A percentile compares a stretch with the other conserved stretches of the same genome.
Evolutionary conservation across 805 yeast species (phyloP).

Genomic region (Barnettozyma pratensis): DNA sequence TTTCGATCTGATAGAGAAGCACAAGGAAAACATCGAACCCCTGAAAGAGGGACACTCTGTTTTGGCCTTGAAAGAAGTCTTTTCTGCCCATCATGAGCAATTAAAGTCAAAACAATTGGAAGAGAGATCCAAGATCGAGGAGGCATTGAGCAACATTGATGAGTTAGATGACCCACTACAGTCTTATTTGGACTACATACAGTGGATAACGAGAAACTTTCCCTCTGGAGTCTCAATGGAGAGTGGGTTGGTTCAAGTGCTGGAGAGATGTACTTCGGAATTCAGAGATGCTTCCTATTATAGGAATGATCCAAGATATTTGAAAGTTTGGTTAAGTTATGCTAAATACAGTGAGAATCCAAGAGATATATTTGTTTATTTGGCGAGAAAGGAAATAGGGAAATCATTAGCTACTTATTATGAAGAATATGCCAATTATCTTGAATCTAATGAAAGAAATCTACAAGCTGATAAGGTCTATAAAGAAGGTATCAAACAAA

Average conservation of each 20-base stretch:
- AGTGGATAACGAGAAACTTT: constrained; percentile 61
- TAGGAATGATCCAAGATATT: constrained; percentile 76
- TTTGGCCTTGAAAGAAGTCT: constrained; percentile 41
- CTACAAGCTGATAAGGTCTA: constrained; percentile 57
- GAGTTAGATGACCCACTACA: constrained; percentile 83
- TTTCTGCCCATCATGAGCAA: constrained; percentile 26
- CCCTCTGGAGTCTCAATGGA: constrained; percentile 60
- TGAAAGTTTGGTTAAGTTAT: constrained; percentile 78
- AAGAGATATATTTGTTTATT: constrained; percentile 61
- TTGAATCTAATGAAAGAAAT: constrained; percentile 45
- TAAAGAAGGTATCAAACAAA: constrained; percentile 47
- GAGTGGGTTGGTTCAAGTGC: constrained; percentile 57
- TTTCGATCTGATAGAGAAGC: constrained; percentile 46
- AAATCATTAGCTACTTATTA: constrained; percentile 60
- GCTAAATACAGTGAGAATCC: constrained; percentile 65
- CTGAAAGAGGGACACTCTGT: constrained; percentile 67
- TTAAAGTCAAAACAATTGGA: constrained; percentile 25
- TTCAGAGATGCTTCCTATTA: constrained; percentile 64
- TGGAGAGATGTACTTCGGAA: constrained; percentile 68
- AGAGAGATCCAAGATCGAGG: constrained; percentile 46
- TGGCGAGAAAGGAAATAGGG: constrained; percentile 72
- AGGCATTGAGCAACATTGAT: constrained; percentile 41
- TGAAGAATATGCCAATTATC: constrained; percentile 66
- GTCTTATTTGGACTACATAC: constrained; percentile 63
- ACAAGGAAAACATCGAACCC: constrained; percentile 76